Base-by-base conservation (phyloP, 1,284 basidiomycete genomes). In the Pseudozyma sp. region DNA sequence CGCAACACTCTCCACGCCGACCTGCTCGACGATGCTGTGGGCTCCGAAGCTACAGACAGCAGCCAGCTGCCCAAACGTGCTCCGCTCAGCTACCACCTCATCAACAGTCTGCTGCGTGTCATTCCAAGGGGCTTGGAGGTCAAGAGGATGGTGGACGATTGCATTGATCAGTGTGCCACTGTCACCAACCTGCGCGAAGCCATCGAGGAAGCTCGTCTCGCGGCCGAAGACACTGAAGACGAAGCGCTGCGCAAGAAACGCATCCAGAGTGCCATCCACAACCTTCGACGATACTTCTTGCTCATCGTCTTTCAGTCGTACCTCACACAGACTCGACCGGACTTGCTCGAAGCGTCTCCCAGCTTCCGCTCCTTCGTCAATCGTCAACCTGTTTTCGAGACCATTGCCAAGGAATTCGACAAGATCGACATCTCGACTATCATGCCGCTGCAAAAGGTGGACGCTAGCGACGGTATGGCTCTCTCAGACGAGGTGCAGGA, bases 261-360 rank as follows among this genome's bases (percentile, higher is more conserved):
- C 37, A 58, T 77, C 52, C 67, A 68, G 13, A 44, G 50, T 34
- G 79, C 71, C 16, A 71, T 81, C 54, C 73, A 80, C 49, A 68
- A 72, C 42, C 68, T 82, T 33, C 68, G 75, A 8, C 63, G 83
- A 16, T 97, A 97, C 86, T 97, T 94, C 73, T 90, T 93, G 83
- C 88, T 99, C 19, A 91, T 98, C 68, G 89, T 97, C 34, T 98
- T 99, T 87, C 93, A 96, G 84, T 91, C 94, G 0, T 99, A 97
- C 84, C 88, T 99, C 31, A 92, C 93, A 77, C 93, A 93, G 16
- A 92, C 89, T 0, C 88, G 90, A 69, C 92, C 93, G 0, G 93
- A 94, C 42, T 40, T 55, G 51, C 59, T 70, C 40, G 62, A 78
- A 11, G 60, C 66, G 0, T 61, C 80, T 39, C 70, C 80, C 16